Base-by-base conservation (phyloP, 495 filamentous ascomycete genomes). In the Aspergillus panamensis region DNA sequence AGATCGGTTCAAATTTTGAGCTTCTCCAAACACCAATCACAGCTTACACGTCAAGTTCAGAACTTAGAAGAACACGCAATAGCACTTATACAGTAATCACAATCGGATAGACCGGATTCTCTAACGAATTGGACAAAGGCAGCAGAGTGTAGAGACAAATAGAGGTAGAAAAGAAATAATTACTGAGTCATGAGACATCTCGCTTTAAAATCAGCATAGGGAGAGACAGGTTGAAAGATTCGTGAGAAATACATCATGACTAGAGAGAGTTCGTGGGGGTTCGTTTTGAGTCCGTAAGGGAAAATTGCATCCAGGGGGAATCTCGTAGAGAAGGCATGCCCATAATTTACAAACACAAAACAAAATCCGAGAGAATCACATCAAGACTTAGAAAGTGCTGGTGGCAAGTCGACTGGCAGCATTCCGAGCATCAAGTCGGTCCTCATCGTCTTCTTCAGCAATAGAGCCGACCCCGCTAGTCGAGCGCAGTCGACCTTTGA, bases 361-460 rank as follows among this genome's bases (percentile, higher is more conserved):
- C 25, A 25, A 25, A 52, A 48, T 7, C 17, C 3, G 8, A 37
- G 10, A 39, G 29, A 17, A 51, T 42, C 21, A 17, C 6, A 25
- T 21, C n/a, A 44, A 55, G 16, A 43, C 48, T 69, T 66, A 97
- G 71, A 97, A 98, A 16, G 92, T 96, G 75, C 91, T 96, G 48
- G 90, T 87, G 31, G 94, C 94, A 73, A 99, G 78, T 65, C 94
- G 84, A 71, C 88, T 95, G 21, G 94, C 94, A 31, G 94, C 94
- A 75, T 97, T 97, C 69, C 87, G 84, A 17, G 94, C 94, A 79
- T 99, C 94, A 51, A 97, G 85, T 57, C 92, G 81, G 69, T 97
- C 95, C 60, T 93, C 90, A 69, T 98, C 94, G 56, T 91, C 90
- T 64, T 96, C 93, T 69, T 93, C 92, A 43, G 84, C 79, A 33